Conservation (phyloP, 75 land plant species). For the Pinus albicaulis region DNA sequence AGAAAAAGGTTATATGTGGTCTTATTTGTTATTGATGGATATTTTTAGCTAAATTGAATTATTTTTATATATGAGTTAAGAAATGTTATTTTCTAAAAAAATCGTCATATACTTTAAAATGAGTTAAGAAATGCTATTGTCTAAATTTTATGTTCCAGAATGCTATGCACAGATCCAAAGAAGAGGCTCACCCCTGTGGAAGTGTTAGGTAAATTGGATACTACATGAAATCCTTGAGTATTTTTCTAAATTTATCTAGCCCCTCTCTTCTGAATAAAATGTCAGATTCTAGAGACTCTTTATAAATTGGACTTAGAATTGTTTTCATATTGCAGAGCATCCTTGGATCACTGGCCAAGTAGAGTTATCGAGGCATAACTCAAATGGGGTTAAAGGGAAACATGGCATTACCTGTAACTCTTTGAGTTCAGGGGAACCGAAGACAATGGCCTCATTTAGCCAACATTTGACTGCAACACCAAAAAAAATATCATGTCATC, state of each 20-base stretch:
- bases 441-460: conserved; percentile 6
- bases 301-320: neutral
- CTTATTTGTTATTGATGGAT: neutral
- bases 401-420: neutral
- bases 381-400: neutral
- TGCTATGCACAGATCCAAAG: conserved; percentile 58
- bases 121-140: too few relatives aligned
- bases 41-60: too few relatives aligned
- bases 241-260: neutral
- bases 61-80: too few relatives aligned
- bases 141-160: too few relatives aligned
- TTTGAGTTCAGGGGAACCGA: neutral
- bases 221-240: neutral
- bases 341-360: conserved; percentile 30
- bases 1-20: neutral
- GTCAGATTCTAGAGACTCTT: neutral
- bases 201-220: conserved; percentile 46
- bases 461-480: conserved; percentile 11
- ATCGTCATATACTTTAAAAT: too few relatives aligned
- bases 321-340: conserved; percentile 37
- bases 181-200: conserved; percentile 50
- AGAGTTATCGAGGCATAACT: neutral
- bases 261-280: neutral
- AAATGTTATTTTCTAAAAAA: too few relatives aligned
- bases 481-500: conserved; percentile 20